These are phyloP conservation scores for Fusarium liriodendri DNA, from an alignment of 2,329 filamentous ascomycete genomes.

Conservation along the genomic window DNA sequence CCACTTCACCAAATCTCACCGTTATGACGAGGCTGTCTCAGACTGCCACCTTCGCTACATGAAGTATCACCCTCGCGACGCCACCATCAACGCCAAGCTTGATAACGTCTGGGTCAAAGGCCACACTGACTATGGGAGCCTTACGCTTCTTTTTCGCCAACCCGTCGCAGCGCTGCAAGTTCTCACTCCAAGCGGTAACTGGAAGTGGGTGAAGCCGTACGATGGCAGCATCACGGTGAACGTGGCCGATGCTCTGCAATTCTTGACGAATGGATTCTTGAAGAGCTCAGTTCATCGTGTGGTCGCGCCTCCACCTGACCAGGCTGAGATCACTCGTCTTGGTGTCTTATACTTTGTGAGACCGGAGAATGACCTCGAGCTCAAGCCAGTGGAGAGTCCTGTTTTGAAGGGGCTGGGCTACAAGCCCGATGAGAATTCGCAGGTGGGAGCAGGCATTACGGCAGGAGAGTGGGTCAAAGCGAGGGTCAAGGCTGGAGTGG, in stretches of 20 bases:
- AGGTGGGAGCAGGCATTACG: background rate
- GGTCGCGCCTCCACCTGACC: background rate
- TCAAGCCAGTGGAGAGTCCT: background rate
- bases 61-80: background rate
- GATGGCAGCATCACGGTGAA: conserved; percentile 2
- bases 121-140: background rate
- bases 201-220: conserved; percentile 3
- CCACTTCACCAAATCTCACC: background rate
- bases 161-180: background rate
- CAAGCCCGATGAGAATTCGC: background rate
- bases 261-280: background rate
- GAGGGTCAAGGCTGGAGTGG: background rate
- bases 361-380: background rate
- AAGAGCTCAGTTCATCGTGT: background rate
- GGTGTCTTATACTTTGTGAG: conserved; percentile 2
- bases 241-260: background rate
- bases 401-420: background rate
- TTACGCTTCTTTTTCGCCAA: background rate
- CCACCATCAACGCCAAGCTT: background rate
- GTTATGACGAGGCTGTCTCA: background rate
- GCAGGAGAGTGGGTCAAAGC: conserved; percentile 4
- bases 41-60: background rate
- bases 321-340: background rate
- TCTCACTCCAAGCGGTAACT: background rate
- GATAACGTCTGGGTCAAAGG: background rate